phyloP scores from a whole-genome alignment of 1,139 yeast genomes.

The Chernovozyma sophiae-reginae region DNA sequence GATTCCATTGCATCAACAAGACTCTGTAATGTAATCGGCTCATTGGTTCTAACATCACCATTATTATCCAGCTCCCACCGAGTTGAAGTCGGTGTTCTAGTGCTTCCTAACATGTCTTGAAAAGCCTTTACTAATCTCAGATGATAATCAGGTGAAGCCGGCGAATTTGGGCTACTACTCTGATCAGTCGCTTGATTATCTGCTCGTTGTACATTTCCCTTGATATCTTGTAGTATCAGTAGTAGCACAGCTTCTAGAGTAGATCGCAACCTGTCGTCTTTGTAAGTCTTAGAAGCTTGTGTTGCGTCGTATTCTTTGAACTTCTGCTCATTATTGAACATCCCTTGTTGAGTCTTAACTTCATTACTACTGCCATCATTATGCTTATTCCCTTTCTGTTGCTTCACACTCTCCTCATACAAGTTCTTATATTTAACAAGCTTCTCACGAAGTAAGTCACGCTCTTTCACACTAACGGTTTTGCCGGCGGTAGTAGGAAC shows the following conservation, averaged over 20 bases:
- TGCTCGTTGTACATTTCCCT: not conserved
- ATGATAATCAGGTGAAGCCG: too few relatives aligned
- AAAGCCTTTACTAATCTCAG: not conserved
- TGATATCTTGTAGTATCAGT: not conserved
- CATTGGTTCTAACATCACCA: not conserved
- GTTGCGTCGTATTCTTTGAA: too few relatives aligned
- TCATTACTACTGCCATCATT: not conserved
- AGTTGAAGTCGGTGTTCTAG: not conserved
- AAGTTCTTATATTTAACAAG: conserved; percentile 31
- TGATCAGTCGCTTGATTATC: too few relatives aligned
- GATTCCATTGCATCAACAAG: not conserved
- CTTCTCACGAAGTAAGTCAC: conserved; percentile 28
- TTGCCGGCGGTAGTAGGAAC: not conserved
- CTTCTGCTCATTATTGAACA: too few relatives aligned
- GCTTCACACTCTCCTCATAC: conserved; percentile 17
- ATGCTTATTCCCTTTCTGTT: conserved; percentile 6
- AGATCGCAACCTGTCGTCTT: not conserved
- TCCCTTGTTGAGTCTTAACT: too few relatives aligned
- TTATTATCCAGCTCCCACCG: not conserved
- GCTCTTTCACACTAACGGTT: conserved; percentile 15
- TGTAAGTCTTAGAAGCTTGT: not conserved
- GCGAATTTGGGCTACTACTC: too few relatives aligned
- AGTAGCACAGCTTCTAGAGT: not conserved
- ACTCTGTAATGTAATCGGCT: not conserved
- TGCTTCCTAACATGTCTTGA: not conserved